These are phyloP conservation scores for Elaeis guineensis DNA, from an alignment of 176 grass and related monocot genomes.

Conservation along the genomic window DNA sequence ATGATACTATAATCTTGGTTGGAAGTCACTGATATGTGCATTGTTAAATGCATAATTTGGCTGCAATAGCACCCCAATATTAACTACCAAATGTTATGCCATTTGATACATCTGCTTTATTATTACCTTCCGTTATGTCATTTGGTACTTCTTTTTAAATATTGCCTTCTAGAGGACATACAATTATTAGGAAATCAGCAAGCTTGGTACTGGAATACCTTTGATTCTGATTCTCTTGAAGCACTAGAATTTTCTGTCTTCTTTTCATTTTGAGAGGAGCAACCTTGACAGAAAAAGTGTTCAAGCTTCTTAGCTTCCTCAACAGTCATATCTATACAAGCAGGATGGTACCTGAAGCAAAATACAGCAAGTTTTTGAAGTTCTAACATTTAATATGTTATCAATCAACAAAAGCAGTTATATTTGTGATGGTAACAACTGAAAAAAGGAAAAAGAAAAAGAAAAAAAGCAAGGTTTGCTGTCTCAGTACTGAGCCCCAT, in stretches of 20 bases:
- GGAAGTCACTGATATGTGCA: too few relatives aligned
- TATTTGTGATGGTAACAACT: background rate
- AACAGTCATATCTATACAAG: conserved; percentile 72
- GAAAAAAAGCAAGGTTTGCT: background rate
- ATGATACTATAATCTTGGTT: too few relatives aligned
- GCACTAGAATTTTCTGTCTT: conserved; percentile 55
- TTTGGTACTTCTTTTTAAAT: background rate
- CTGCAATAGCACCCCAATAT: too few relatives aligned
- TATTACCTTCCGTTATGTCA: too few relatives aligned
- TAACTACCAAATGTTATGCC: too few relatives aligned
- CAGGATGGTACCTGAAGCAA: conserved; percentile 83
- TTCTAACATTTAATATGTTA: background rate
- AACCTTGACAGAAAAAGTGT: conserved; percentile 91
- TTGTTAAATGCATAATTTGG: too few relatives aligned
- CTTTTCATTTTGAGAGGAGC: conserved; percentile 75
- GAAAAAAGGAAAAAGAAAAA: background rate
- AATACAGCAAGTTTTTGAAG: background rate
- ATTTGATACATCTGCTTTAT: too few relatives aligned
- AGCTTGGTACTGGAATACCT: conserved; percentile 31
- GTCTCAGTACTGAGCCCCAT: too few relatives aligned
- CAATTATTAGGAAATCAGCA: too few relatives aligned
- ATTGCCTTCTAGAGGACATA: background rate
- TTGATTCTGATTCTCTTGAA: conserved; percentile 69
- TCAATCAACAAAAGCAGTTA: too few relatives aligned
- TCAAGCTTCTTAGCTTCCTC: conserved; percentile 95